Percentiles rank a stretch among this genome's conserved stretches.
Conservation (phyloP, 2,329 filamentous ascomycete species). For the Talaromyces funiculosus region DNA sequence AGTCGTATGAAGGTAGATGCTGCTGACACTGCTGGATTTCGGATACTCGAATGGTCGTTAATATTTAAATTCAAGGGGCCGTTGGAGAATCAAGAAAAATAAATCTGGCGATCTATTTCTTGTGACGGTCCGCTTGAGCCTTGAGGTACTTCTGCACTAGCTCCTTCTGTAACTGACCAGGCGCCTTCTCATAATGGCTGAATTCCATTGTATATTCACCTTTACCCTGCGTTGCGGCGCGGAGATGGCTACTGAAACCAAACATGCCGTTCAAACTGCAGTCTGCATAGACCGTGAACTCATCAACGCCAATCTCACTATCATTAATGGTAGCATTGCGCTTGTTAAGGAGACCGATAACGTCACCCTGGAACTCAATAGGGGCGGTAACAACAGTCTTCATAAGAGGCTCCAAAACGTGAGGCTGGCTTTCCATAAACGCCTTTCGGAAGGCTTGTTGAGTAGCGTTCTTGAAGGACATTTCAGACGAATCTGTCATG, state of each 20-base stretch:
- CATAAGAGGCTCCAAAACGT: constrained; percentile 93
- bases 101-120: constrained; percentile 43
- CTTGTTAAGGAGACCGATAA: constrained; percentile 95
- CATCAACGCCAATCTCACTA: constrained; percentile 86
- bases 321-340: constrained; percentile 91
- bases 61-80: neutral
- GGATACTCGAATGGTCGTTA: neutral
- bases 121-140: constrained; percentile 58
- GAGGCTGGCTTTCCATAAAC: constrained; percentile 72
- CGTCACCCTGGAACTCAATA: constrained; percentile 94
- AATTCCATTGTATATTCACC: constrained; percentile 99
- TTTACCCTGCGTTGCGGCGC: constrained; percentile 94
- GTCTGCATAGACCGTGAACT: constrained; percentile 88
- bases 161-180: constrained; percentile 80
- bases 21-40: neutral
- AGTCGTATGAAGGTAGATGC: neutral
- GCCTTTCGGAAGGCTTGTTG: constrained; percentile 96
- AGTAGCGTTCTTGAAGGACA: constrained; percentile 89
- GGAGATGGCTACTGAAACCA: constrained; percentile 84
- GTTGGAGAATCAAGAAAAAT: neutral
- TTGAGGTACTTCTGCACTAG: constrained; percentile 64
- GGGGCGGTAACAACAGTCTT: constrained; percentile 95
- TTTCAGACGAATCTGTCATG: constrained; percentile 95
- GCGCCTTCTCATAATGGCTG: constrained; percentile 84
- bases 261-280: constrained; percentile 97